These are phyloP conservation scores for Wickerhamomyces alni DNA, from an alignment of 805 yeast species.

Conservation along the genomic window DNA sequence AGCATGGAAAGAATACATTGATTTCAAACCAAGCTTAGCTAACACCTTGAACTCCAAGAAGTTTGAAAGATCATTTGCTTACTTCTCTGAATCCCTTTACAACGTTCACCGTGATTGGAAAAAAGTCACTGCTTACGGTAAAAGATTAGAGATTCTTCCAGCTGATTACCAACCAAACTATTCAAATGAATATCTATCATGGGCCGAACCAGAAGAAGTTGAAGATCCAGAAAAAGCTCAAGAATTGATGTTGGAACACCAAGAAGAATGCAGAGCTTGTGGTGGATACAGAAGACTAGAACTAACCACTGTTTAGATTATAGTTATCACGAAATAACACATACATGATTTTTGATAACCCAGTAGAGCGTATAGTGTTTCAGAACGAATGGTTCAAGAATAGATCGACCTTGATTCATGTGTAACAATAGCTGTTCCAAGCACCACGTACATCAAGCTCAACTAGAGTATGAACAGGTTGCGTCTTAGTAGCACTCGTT, in stretches of 20 bases:
- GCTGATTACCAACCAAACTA: conserved; percentile 44
- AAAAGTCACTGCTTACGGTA: conserved; percentile 50
- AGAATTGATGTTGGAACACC: conserved; percentile 39
- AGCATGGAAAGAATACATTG: conserved; percentile 41
- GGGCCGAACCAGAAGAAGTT: conserved; percentile 44
- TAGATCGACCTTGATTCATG: too few relatives aligned
- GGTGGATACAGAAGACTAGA: conserved; percentile 44
- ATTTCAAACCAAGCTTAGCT: conserved; percentile 43
- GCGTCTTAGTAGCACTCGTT: too few relatives aligned
- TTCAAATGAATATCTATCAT: conserved; percentile 42
- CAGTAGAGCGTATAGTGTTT: too few relatives aligned
- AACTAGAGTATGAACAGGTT: too few relatives aligned
- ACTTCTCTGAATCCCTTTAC: conserved; percentile 44
- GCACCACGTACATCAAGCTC: too few relatives aligned
- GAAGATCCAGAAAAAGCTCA: conserved; percentile 43
- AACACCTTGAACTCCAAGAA: conserved; percentile 35
- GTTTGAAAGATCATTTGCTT: conserved; percentile 50
- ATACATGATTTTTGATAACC: too few relatives aligned
- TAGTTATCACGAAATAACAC: too few relatives aligned
- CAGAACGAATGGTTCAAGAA: too few relatives aligned
- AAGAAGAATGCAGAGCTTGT: conserved; percentile 37
- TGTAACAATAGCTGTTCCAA: too few relatives aligned
- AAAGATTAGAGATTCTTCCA: conserved; percentile 46
- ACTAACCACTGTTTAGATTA: background rate
- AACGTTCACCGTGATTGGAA: conserved; percentile 54